Conservation (phyloP, 139 green algal genomes). For the Picochlorum sp. region DNA sequence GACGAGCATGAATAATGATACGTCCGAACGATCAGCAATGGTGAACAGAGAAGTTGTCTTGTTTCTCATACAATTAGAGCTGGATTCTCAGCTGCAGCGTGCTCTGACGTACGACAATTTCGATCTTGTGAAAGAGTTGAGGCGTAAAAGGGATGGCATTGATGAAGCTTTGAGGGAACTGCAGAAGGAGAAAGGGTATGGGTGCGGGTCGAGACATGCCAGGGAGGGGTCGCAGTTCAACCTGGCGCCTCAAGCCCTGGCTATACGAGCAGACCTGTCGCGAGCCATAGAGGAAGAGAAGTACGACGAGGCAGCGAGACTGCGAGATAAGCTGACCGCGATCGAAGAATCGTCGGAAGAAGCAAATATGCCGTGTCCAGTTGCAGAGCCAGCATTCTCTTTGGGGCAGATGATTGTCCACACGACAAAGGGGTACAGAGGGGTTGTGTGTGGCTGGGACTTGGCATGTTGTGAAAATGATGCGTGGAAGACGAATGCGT, state of each 20-base stretch:
- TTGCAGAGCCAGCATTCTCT: constrained; percentile 15
- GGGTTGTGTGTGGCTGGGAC: constrained; percentile 64
- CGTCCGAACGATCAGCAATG: constrained; percentile 29
- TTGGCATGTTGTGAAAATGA: constrained; percentile 57
- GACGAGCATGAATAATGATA: not conserved
- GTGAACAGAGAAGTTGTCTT: constrained; percentile 59
- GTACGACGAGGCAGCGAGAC: constrained; percentile 53
- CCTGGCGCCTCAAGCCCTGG: constrained; percentile 31
- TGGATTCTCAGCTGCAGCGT: constrained; percentile 64
- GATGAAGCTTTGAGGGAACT: constrained; percentile 43
- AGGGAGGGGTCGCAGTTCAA: constrained; percentile 13
- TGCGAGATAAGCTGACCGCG: constrained; percentile 49
- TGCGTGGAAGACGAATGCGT: constrained; percentile 39
- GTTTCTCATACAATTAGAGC: constrained; percentile 65
- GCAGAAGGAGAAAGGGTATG: constrained; percentile 43
- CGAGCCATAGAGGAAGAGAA: constrained; percentile 24
- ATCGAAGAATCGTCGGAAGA: constrained; percentile 38
- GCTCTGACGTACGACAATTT: constrained; percentile 68
- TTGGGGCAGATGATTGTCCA: constrained; percentile 67
- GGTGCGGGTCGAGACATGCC: constrained; percentile 25
- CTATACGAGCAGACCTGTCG: constrained; percentile 23
- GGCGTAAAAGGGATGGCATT: constrained; percentile 40
- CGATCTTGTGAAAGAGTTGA: constrained; percentile 47
- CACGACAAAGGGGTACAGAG: constrained; percentile 35
- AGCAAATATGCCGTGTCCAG: constrained; percentile 6